phyloP scores from a whole-genome alignment of 2,329 filamentous ascomycete species.

The Trichoderma semiorbis region DNA sequence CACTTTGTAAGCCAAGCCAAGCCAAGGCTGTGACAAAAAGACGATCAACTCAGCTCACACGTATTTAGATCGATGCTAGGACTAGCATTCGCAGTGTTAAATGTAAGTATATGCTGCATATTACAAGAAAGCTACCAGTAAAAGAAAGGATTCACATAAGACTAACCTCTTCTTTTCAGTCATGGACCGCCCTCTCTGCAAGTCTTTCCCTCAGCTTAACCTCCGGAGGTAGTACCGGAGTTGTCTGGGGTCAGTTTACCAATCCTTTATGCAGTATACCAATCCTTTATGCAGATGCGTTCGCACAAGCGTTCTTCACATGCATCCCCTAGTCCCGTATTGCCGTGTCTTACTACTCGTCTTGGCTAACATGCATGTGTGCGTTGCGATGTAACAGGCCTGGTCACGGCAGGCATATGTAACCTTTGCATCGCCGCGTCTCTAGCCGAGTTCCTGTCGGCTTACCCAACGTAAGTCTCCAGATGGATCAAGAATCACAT shows the following conservation, averaged over 20 bases:
- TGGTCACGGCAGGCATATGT: slow-evolving; percentile 34
- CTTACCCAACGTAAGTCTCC: slow-evolving; percentile 45
- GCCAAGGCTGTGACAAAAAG: neutral
- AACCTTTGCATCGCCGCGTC: slow-evolving; percentile 54
- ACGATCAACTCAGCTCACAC: neutral
- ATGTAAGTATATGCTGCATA: slow-evolving; percentile 25
- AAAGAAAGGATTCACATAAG: neutral
- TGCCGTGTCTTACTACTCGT: too few species aligned
- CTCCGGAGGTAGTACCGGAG: slow-evolving; percentile 63
- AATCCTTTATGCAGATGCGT: neutral
- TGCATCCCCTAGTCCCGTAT: neutral
- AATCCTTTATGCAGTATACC: neutral
- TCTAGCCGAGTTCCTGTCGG: slow-evolving; percentile 66
- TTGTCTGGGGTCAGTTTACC: slow-evolving; percentile 61
- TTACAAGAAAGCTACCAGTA: neutral
- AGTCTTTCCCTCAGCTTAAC: slow-evolving; percentile 52
- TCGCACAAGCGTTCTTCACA: neutral
- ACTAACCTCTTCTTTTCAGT: slow-evolving; percentile 18
- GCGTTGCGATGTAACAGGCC: slow-evolving; percentile 20
- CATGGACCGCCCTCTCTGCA: slow-evolving; percentile 46
- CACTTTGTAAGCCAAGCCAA: slow-evolving; percentile 20
- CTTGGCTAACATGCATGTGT: neutral
- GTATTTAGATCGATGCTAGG: slow-evolving; percentile 37
- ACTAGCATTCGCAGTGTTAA: slow-evolving; percentile 45
- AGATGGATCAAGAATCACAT: neutral